These are phyloP conservation scores for Babjeviella inositovora DNA, from an alignment of 805 yeast species.

Conservation along the genomic window DNA sequence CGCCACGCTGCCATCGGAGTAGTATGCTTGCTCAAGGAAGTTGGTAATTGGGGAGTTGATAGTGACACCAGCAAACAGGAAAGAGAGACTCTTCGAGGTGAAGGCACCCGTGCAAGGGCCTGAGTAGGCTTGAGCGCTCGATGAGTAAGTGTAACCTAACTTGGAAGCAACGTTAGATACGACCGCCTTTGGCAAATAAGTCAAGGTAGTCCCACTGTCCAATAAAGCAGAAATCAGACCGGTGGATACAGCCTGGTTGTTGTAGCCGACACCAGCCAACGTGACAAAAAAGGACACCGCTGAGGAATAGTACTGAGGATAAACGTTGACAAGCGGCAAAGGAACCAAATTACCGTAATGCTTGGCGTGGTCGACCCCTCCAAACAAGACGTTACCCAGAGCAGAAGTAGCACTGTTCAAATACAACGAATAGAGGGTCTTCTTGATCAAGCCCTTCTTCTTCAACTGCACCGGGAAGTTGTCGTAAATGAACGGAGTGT, in stretches of 20 bases:
- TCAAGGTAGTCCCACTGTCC: conserved; percentile 38
- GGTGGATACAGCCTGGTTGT: conserved; percentile 3
- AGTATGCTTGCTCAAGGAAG: conserved; percentile 8
- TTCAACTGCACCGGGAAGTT: conserved; percentile 13
- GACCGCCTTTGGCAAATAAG: conserved; percentile 24
- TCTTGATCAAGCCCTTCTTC: conserved; percentile 19
- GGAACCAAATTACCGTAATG: conserved; percentile 19
- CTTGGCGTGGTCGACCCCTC: conserved; percentile 24
- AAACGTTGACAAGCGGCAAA: conserved; percentile 33
- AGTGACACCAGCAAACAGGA: conserved; percentile 41
- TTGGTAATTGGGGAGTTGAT: conserved; percentile 31
- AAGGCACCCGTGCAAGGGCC: too few species aligned
- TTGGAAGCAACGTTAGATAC: too few species aligned
- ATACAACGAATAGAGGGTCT: conserved; percentile 28
- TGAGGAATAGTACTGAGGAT: conserved; percentile 7
- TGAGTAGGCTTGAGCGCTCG: too few species aligned
- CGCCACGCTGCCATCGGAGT: conserved; percentile 5
- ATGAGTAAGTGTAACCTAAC: too few species aligned
- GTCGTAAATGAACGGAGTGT: conserved; percentile 5
- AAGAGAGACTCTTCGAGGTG: too few species aligned
- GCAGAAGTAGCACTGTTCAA: conserved; percentile 17
- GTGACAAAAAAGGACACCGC: conserved; percentile 27
- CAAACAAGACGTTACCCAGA: conserved; percentile 21
- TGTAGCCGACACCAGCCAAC: conserved; percentile 16
- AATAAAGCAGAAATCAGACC: conserved; percentile 28